Evolutionary conservation across 1,284 basidiomycete species (phyloP).

Genomic region (Mrakiaceae sp.): DNA sequence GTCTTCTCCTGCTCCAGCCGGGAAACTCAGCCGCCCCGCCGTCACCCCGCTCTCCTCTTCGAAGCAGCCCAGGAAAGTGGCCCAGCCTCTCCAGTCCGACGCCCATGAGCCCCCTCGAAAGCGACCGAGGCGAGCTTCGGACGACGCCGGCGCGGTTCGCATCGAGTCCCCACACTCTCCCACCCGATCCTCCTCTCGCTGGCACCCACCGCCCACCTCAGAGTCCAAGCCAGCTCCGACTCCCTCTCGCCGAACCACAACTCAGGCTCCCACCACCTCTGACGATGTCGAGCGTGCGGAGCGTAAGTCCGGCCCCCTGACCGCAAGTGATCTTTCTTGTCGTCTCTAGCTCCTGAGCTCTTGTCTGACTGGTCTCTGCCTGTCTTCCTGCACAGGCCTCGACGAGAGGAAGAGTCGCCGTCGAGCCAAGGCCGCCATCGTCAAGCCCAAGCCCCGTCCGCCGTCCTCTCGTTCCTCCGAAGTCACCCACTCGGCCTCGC

Average conservation of each 20-base stretch:
- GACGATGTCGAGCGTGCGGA: not conserved
- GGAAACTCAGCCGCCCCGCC: not conserved
- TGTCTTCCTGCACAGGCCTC: not conserved
- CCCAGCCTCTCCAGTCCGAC: not conserved
- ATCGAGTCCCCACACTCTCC: not conserved
- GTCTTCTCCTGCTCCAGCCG: too few relatives aligned
- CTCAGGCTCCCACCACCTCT: not conserved
- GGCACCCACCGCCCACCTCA: not conserved
- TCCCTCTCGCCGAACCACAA: not conserved
- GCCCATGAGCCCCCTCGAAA: not conserved
- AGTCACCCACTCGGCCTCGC: not conserved
- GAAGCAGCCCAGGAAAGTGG: not conserved
- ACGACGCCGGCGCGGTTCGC: too few relatives aligned
- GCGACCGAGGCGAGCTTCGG: not conserved
- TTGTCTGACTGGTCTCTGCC: not conserved
- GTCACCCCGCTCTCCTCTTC: not conserved
- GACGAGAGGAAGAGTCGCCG: constrained; percentile 3
- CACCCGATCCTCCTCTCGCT: not conserved
- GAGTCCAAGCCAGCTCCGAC: not conserved
- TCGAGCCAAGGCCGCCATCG: not conserved
- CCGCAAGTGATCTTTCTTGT: too few relatives aligned
- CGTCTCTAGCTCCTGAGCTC: not conserved
- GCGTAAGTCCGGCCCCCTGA: not conserved
- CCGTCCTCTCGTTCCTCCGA: not conserved
- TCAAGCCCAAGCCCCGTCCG: not conserved